phyloP scores from a whole-genome alignment of 495 filamentous ascomycete species.

The Podospora bellae-mahoneyi region DNA sequence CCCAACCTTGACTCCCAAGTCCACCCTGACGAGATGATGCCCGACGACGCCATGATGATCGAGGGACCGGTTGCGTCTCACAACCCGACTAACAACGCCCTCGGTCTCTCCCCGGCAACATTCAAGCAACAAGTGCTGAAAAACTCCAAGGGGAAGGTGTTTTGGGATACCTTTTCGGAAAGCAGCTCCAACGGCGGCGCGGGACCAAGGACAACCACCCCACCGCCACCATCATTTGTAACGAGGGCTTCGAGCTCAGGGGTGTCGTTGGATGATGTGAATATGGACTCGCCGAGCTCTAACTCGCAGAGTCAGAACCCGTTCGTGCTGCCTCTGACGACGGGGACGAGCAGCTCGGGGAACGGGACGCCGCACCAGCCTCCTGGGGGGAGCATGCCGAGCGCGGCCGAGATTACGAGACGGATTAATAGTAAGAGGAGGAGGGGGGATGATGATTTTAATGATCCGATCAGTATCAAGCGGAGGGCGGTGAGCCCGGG shows the following conservation, averaged over 20 bases:
- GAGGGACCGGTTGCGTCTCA: slow-evolving; percentile 30
- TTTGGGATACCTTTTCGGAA: slow-evolving; percentile 74
- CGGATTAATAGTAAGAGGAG: slow-evolving; percentile 71
- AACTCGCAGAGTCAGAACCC: slow-evolving; percentile 21
- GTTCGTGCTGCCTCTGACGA: slow-evolving; percentile 19
- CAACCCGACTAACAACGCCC: slow-evolving; percentile 23
- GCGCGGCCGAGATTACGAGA: slow-evolving; percentile 64
- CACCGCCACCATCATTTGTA: slow-evolving; percentile 58
- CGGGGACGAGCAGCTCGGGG: slow-evolving; percentile 30
- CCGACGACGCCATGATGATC: slow-evolving; percentile 59
- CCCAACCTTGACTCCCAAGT: slow-evolving; percentile 46
- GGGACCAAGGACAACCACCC: slow-evolving; percentile 55
- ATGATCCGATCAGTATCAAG: slow-evolving; percentile 88
- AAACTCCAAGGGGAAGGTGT: slow-evolving; percentile 68
- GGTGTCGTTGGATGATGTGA: slow-evolving; percentile 65
- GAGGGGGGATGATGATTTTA: slow-evolving; percentile 80
- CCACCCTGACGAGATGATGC: slow-evolving; percentile 51
- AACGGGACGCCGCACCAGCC: slow-evolving; percentile 25
- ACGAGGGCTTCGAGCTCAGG: slow-evolving; percentile 56
- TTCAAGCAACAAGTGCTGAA: slow-evolving; percentile 70
- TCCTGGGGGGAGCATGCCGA: slow-evolving; percentile 31
- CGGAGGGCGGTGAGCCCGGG: slow-evolving; percentile 89
- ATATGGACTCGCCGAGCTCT: slow-evolving; percentile 64
- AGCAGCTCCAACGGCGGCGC: slow-evolving; percentile 27
- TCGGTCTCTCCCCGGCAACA: slow-evolving; percentile 55